Conservation (phyloP, 148 eudicot species). For the Salicornia ramosissima region DNA sequence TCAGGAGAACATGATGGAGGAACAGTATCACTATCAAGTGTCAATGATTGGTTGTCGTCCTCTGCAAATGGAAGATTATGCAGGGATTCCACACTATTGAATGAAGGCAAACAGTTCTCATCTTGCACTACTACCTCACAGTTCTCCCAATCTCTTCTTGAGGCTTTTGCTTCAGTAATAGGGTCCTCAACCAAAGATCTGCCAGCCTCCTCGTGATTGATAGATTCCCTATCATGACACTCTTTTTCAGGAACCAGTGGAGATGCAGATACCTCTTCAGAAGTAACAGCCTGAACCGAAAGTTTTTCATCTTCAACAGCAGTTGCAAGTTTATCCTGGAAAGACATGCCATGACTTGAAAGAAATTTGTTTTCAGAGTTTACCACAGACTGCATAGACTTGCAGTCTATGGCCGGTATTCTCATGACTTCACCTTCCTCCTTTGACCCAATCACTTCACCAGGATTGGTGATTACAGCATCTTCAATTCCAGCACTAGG, state of each 20-base stretch:
- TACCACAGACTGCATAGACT: background rate
- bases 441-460: conserved; percentile 11
- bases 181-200: background rate
- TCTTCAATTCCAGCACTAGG: background rate
- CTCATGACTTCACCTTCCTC: background rate
- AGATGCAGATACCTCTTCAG: conserved; percentile 16
- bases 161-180: background rate
- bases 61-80: conserved; percentile 11
- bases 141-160: background rate
- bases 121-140: background rate
- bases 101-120: background rate
- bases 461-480: conserved; percentile 9
- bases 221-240: background rate
- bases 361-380: background rate
- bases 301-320: conserved; percentile 7
- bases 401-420: background rate
- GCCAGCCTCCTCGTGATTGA: background rate
- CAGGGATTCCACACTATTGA: conserved; percentile 12
- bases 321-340: background rate
- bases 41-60: conserved; percentile 23
- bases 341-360: conserved; percentile 1
- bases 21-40: conserved; percentile 14
- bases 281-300: background rate
- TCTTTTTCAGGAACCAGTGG: background rate
- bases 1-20: conserved; percentile 12